Percentiles rank a stretch among this genome's conserved stretches.
These are phyloP conservation scores for Iris pallida DNA, from an alignment of 116 monocot genomes.

Conservation along the genomic window DNA sequence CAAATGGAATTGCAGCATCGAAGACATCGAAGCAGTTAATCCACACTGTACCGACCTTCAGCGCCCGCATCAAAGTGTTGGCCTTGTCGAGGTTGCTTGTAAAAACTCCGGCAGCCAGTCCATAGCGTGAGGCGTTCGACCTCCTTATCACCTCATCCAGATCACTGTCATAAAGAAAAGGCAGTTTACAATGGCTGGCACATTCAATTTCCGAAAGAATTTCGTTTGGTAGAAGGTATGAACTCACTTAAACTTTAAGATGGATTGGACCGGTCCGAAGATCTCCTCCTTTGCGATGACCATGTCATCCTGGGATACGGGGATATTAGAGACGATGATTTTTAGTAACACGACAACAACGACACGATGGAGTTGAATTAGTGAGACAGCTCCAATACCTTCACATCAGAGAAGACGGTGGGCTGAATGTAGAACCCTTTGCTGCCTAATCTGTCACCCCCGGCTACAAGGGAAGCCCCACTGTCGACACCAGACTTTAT, in stretches of 20 bases:
- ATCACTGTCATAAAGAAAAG: slow-evolving; percentile 43
- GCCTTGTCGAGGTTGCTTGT: slow-evolving; percentile 67
- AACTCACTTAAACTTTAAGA: slow-evolving; percentile 83
- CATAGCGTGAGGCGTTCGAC: slow-evolving; percentile 54
- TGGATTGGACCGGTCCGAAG: slow-evolving; percentile 88
- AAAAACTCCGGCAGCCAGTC: slow-evolving; percentile 83
- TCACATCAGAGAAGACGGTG: slow-evolving; percentile 71
- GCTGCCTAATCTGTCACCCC: slow-evolving; percentile 61
- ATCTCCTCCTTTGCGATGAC: slow-evolving; percentile 79
- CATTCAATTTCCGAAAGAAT: not conserved
- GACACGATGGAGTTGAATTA: too few species aligned
- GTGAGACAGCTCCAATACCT: slow-evolving; percentile 33
- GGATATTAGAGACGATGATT: not conserved
- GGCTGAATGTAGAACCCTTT: slow-evolving; percentile 84
- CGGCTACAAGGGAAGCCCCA: slow-evolving; percentile 67
- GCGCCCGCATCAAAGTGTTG: slow-evolving; percentile 57
- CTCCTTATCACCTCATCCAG: slow-evolving; percentile 74
- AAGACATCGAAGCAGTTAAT: slow-evolving; percentile 81
- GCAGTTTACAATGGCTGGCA: not conserved
- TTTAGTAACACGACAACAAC: not conserved
- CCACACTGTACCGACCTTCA: slow-evolving; percentile 65
- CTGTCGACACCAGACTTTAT: slow-evolving; percentile 50
- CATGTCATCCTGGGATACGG: slow-evolving; percentile 60
- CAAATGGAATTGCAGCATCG: slow-evolving; percentile 85
- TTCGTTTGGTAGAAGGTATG: not conserved